Base-by-base conservation (phyloP, 2,329 filamentous ascomycete genomes). In the Alternaria atra region DNA sequence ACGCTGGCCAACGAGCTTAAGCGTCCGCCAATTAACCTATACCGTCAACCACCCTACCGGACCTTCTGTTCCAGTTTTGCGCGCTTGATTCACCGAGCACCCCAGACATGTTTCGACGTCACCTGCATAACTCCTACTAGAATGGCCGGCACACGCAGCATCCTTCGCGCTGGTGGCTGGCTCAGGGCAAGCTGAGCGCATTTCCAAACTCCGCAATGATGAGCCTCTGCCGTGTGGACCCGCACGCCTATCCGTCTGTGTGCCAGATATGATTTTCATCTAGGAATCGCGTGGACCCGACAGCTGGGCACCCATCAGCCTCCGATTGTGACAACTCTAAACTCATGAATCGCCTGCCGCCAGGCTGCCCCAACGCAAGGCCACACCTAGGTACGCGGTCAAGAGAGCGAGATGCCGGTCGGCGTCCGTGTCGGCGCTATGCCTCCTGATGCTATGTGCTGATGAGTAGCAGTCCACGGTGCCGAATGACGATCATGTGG, bases 261-360 rank as follows among this genome's bases (percentile, higher is more conserved):
- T 65, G 55, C 59, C 61, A 56, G 59, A 58, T 70, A 71, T 73
- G 73, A 75, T 74, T 73, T 76, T 68, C 70, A 64, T 64, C 66
- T 63, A 66, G 68, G 67, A 34, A 64, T 54, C 55, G 67, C 67
- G 66, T 69, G 63, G 68, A 71, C 68, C 74, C 63, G 70, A 70
- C 68, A 63, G 58, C 63, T 72, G 68, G 71, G 70, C 40, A 55
- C 20, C 15, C 30, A 44, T 61, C 67, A 70, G 68, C 65, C 69
- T 69, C 68, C 67, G 69, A 63, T 72, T 69, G 73, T 74, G 71
- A 75, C 72, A 72, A 59, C 44, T 47, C 37, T 57, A 66, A 69
- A 68, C 60, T 66, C 69, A 67, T 70, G 68, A 72, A 55, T 46
- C 27, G 35, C 50, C 62, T 44, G 66, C 66, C 68, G 69, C 52